Base-by-base conservation (phyloP, 2,329 filamentous ascomycete species). In the Zalaria obscura region DNA sequence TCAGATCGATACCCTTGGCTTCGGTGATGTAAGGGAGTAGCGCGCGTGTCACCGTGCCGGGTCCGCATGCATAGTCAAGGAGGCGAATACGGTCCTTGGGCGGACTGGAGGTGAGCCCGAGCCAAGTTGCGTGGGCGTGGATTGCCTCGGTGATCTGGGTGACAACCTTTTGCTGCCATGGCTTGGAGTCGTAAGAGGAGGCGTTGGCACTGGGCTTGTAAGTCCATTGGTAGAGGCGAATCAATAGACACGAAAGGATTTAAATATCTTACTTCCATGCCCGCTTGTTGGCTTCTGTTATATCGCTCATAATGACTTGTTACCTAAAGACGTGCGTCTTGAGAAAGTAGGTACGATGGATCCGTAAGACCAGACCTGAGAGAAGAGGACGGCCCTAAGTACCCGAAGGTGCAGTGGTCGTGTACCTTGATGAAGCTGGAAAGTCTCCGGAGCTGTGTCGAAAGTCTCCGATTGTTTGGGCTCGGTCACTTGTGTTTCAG, bases 51-150 rank as follows among this genome's bases (percentile, higher is more conserved):
- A 58, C 52, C 38, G 50, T 44, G n/a, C 57, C 57, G 4, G 56
- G 56, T 6, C 57, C 57, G 34, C 54, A 57, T 9, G 57, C 55
- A 41, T 59, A 60, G 47, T 60, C 57, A 1, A 60, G 50, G 0
- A 60, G 49, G 7, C 4, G 18, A 36, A 38, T 38, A 44, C 45
- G 25, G 10, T 46, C 42, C 11, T 39, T 25, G 4, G 43, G 8
- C 11, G 48, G 42, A 18, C 40, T 35, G 52, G 54, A 57, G 31
- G 49, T 40, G 5, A 50, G 48, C 9, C 53, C 52, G 31, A 59
- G 43, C 56, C 55, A 59, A 36, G 49, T 42, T 44, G 47, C 46
- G 26, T 49, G 50, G 1, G 46, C 35, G n/a, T 48, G 47, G 3
- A 60, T 41, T 4, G 52, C 55, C 25, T 50, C 44, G n/a, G 47